phyloP scores from a whole-genome alignment of 73 alveolate species.

The Symbiodinium natans region DNA sequence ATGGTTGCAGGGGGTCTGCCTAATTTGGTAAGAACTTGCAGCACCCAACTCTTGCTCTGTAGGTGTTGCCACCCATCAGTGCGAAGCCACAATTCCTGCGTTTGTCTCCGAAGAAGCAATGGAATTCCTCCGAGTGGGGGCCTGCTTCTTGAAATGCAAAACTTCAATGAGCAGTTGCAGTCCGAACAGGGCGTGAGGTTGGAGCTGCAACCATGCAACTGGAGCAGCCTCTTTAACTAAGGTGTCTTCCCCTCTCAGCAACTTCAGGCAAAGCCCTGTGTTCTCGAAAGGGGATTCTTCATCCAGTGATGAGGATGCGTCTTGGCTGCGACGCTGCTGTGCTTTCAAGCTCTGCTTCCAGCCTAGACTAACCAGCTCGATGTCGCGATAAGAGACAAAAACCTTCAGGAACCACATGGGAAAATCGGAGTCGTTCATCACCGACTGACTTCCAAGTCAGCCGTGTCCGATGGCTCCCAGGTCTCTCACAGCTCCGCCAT shows the following conservation, averaged over 20 bases:
- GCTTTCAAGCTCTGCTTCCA: background rate
- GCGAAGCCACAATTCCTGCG: background rate
- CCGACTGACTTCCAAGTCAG: conserved; percentile 1
- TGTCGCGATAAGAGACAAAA: no score
- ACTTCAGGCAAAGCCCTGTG: background rate
- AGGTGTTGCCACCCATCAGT: background rate
- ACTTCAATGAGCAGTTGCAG: no score
- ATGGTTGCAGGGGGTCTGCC: no score
- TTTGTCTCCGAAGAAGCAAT: background rate
- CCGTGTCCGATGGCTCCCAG: background rate
- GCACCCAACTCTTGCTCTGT: no score
- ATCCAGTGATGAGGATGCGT: background rate
- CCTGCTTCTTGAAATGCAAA: background rate
- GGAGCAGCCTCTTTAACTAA: background rate
- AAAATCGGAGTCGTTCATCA: conserved; percentile 3
- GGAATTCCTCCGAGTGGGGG: background rate
- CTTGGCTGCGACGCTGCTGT: background rate
- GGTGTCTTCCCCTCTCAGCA: background rate
- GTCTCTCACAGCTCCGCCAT: no score
- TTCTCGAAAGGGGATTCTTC: background rate
- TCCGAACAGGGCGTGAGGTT: no score
- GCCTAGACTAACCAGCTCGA: no score
- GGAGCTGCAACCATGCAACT: background rate
- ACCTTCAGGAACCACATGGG: background rate
- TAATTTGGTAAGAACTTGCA: no score